Conservation (phyloP, 208 protist species). For the Crithidia sp. region DNA sequence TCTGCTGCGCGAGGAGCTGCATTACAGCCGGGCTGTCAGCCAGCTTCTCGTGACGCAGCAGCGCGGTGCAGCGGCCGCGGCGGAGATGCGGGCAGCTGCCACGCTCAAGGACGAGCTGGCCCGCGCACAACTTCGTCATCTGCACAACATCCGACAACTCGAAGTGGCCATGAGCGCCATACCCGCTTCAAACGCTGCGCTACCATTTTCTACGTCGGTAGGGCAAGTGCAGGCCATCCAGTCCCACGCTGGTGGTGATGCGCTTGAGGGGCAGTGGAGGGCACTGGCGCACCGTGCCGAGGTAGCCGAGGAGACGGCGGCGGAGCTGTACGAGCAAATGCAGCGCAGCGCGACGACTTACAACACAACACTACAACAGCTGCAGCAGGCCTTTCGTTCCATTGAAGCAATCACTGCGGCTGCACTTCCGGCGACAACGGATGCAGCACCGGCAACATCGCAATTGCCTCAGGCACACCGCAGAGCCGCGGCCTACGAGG, state of each 20-base stretch:
- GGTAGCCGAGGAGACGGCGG: constrained; percentile 15
- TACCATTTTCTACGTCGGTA: background rate
- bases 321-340: constrained; percentile 17
- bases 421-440: background rate
- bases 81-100: constrained; percentile 26
- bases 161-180: constrained; percentile 8
- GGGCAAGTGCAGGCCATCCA: background rate
- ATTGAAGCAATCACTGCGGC: constrained; percentile 9
- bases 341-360: background rate
- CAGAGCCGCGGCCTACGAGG: constrained; percentile 14
- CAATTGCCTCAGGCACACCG: background rate
- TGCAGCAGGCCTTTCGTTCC: constrained; percentile 18
- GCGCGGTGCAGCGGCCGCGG: constrained; percentile 19
- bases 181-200: background rate
- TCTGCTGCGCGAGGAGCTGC: constrained; percentile 43
- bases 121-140: constrained; percentile 16
- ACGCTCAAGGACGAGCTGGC: constrained; percentile 23
- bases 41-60: constrained; percentile 54
- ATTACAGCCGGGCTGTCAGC: constrained; percentile 42
- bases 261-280: background rate
- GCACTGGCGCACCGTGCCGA: constrained; percentile 20
- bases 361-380: constrained; percentile 22
- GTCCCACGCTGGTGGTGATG: no score
- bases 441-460: background rate
- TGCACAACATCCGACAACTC: constrained; percentile 24